Evolutionary conservation across 176 grass and related monocot genomes (phyloP).

Genomic region (Luzula sylvatica): DNA sequence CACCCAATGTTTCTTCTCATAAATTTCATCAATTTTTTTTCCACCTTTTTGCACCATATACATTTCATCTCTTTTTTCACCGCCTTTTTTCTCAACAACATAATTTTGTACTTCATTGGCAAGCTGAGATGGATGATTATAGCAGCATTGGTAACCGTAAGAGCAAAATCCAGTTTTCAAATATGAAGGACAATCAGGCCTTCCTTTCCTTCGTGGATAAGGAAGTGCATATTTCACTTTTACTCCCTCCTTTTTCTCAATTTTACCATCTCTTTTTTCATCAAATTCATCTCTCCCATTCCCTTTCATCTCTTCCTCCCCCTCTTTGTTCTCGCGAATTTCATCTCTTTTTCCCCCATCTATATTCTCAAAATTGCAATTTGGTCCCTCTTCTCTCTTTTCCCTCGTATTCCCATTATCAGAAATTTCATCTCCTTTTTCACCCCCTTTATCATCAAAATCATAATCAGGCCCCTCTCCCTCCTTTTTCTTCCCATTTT

Average conservation of each 20-base stretch:
- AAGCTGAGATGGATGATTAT: constrained; percentile 37
- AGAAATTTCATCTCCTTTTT: neutral
- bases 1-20: too few species aligned
- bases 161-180: constrained; percentile 32
- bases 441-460: neutral
- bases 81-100: too few species aligned
- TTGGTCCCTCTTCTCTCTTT: neutral
- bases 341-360: neutral
- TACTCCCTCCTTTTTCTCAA: neutral
- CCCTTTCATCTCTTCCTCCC: neutral
- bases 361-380: neutral
- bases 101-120: constrained; percentile 5
- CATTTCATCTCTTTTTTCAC: too few species aligned
- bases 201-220: constrained; percentile 47
- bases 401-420: neutral
- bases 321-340: neutral
- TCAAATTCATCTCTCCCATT: neutral
- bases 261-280: neutral
- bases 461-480: neutral
- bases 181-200: constrained; percentile 34
- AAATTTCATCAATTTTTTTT: too few species aligned
- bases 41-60: too few species aligned
- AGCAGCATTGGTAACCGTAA: constrained; percentile 30
- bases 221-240: constrained; percentile 17
- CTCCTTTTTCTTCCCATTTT: too few species aligned